Base-by-base conservation (phyloP, 1,139 yeast species). In the Blastobotrys aristatus region DNA sequence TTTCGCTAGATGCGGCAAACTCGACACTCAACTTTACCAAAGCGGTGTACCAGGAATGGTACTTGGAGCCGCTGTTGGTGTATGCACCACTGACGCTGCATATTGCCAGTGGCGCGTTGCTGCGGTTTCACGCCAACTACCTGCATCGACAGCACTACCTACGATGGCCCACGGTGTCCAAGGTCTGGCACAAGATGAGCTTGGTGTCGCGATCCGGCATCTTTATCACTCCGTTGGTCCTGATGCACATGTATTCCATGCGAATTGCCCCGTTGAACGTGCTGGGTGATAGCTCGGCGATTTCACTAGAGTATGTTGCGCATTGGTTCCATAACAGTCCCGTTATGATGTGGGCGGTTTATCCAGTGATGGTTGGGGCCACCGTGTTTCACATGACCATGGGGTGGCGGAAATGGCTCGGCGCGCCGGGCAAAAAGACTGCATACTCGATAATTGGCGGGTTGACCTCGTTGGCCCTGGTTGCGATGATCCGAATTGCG, bases 151-250 rank as follows among this genome's bases (percentile, higher is more conserved):
- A 49, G 34, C 44, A 58, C 49, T 53, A 57, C 46, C 57, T 57
- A 41, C 53, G 49, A 18, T 51, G 54, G 41, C 59, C 71, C 14
- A 14, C 38, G 8, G n/a, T 24, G 31, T 26, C 30, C 13, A 33
- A 35, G 27, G 22, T 40, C 8, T 34, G 43, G 36, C 22, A 22
- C 14, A 72, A 72, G 1, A 47, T 70, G 26, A 63, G 73, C 2
- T 85, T 87, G 1, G 60, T 80, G 29, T 71, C 80, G 24, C 72
- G 80, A 44, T 71, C 84, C 3, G 95, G 95, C 0, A 79, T 78
- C 56, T 46, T 76, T 4, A 64, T 81, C 36, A 52, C 75, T 0
- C 76, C 79, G 0, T 58, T 79, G 24, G 53, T 80, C 0, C 48
- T 57, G 0, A 72, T 66, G 42, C 95, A 85, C 58, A 67, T 70